Conservation (phyloP, 2,329 filamentous ascomycete species). For the Lecanicillium sp. region DNA sequence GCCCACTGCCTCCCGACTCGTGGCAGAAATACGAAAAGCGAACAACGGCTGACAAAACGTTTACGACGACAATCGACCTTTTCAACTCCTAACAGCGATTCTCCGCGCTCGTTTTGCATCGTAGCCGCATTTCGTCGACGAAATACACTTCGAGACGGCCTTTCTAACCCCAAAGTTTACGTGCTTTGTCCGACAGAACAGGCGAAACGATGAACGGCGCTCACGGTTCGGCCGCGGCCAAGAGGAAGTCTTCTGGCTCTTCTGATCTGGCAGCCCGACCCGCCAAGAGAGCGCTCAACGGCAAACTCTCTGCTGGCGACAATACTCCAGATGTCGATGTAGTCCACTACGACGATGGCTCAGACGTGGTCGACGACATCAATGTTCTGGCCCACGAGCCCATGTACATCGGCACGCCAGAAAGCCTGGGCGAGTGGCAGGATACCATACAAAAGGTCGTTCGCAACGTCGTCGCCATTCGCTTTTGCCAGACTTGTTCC, state of each 20-base stretch:
- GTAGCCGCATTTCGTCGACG: too few species aligned
- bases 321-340: constrained; percentile 37
- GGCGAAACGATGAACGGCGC: constrained; percentile 45
- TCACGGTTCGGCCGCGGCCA: constrained; percentile 33
- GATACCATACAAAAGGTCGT: constrained; percentile 91
- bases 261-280: constrained; percentile 25
- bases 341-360: constrained; percentile 30
- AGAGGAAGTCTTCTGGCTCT: constrained; percentile 44
- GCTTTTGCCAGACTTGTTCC: constrained; percentile 95
- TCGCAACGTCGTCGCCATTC: constrained; percentile 93
- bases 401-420: constrained; percentile 29
- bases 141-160: too few species aligned
- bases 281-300: constrained; percentile 32
- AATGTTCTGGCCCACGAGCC: constrained; percentile 19
- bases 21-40: constrained; percentile 4
- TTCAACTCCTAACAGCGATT: too few species aligned
- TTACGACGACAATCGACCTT: too few species aligned
- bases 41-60: too few species aligned
- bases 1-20: too few species aligned
- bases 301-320: constrained; percentile 40
- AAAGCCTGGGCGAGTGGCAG: constrained; percentile 68
- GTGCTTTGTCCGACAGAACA: too few species aligned
- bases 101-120: too few species aligned
- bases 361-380: constrained; percentile 33
- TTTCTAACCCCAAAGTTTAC: too few species aligned